phyloP scores from a whole-genome alignment of 2,329 filamentous ascomycete genomes.

The Fusarium pseudonygamai region DNA sequence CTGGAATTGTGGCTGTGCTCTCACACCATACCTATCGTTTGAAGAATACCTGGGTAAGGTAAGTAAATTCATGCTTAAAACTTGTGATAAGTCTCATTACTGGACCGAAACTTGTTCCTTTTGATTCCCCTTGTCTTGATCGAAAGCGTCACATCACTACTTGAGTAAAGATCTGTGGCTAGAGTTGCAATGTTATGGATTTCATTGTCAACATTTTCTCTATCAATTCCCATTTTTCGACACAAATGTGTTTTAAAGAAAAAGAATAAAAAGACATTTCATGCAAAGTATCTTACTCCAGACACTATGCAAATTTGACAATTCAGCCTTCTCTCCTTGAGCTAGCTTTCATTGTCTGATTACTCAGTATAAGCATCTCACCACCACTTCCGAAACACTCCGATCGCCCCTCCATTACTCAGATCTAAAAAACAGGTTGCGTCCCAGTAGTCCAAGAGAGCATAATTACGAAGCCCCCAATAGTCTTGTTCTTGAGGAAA shows the following conservation, averaged over 20 bases:
- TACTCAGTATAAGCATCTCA: constrained; percentile 29
- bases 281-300: background rate
- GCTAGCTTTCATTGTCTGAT: constrained; percentile 7
- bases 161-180: background rate
- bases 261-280: background rate
- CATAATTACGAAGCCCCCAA: constrained; percentile 1
- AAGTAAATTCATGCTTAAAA: background rate
- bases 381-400: constrained; percentile 2
- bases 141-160: too few relatives aligned
- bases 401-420: constrained; percentile 19
- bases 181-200: background rate
- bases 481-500: background rate
- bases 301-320: background rate
- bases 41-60: background rate
- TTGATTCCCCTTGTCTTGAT: background rate
- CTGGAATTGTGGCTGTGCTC: background rate
- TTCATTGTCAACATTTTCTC: background rate
- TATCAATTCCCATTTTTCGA: background rate
- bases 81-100: background rate
- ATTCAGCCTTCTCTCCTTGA: background rate
- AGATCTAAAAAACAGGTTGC: constrained; percentile 18
- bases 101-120: background rate
- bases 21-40: background rate
- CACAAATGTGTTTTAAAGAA: background rate
- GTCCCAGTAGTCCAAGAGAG: background rate